These are phyloP conservation scores for Bacidia gigantensis DNA, from an alignment of 495 filamentous ascomycete genomes.

Conservation along the genomic window DNA sequence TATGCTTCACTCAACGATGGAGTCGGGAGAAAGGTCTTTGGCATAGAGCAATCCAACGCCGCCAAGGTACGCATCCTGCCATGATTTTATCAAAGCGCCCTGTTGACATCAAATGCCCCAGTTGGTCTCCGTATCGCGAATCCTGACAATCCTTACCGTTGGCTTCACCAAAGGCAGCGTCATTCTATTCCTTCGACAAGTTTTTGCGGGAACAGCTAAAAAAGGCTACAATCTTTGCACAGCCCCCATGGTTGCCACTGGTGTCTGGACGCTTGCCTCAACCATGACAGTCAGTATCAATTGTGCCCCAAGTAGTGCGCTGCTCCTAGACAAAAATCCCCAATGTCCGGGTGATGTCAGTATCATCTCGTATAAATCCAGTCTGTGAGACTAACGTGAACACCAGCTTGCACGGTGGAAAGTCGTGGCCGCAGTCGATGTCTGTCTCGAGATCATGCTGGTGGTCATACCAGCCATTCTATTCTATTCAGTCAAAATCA, in stretches of 20 bases:
- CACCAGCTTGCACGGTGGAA: slow-evolving; percentile 3
- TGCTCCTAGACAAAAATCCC: neutral
- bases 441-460: slow-evolving; percentile 1
- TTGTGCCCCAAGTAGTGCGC: slow-evolving; percentile 4
- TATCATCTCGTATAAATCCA: neutral
- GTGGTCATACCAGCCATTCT: neutral
- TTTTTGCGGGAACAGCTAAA: slow-evolving; percentile 2
- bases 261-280: slow-evolving; percentile 2
- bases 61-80: neutral
- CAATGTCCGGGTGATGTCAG: slow-evolving; percentile 3
- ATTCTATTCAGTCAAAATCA: slow-evolving; percentile 5
- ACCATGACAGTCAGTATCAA: neutral
- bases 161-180: slow-evolving; percentile 3
- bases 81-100: neutral
- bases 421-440: neutral
- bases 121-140: slow-evolving; percentile 2
- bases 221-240: slow-evolving; percentile 3
- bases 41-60: neutral
- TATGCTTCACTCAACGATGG: slow-evolving; percentile 2
- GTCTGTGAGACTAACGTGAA: neutral
- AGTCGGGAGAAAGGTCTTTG: neutral
- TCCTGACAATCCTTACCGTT: neutral
- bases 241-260: neutral
- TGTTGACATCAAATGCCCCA: neutral
- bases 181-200: slow-evolving; percentile 4